Evolutionary conservation across 176 grass and related monocot genomes (phyloP).

Genomic region (Triticum turgidum): DNA sequence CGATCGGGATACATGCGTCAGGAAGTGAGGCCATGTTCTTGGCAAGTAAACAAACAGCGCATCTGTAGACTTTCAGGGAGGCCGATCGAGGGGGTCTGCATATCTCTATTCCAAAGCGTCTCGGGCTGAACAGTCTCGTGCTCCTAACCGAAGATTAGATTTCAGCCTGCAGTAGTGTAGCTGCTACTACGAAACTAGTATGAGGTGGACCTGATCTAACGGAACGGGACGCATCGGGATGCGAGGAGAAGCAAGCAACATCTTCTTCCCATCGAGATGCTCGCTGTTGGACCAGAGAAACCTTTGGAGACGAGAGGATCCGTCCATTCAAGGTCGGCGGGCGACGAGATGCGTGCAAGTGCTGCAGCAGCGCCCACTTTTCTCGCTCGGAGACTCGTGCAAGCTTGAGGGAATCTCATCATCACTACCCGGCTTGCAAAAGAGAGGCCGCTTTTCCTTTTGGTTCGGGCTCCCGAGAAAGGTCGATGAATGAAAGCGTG

Average conservation of each 20-base stretch:
- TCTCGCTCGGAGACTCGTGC: neutral
- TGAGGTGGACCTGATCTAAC: slow-evolving; percentile 9
- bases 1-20: neutral
- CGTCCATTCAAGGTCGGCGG: neutral
- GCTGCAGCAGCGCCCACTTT: neutral
- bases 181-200: no score
- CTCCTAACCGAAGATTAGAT: slow-evolving; percentile 1
- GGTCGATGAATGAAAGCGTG: neutral
- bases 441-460: neutral
- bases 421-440: neutral
- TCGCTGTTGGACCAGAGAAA: slow-evolving; percentile 21
- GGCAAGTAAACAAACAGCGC: neutral
- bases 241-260: neutral
- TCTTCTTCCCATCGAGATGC: slow-evolving; percentile 25
- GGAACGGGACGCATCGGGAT: slow-evolving; percentile 27
- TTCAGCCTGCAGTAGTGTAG: neutral
- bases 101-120: neutral
- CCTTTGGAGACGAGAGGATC: neutral
- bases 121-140: slow-evolving; percentile 36
- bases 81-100: neutral
- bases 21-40: slow-evolving; percentile 15
- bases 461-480: neutral
- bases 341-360: slow-evolving; percentile 13
- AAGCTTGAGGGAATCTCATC: slow-evolving; percentile 13
- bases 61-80: slow-evolving; percentile 5